Conservation (phyloP, 495 filamentous ascomycete species). For the Monascus purpureus region DNA sequence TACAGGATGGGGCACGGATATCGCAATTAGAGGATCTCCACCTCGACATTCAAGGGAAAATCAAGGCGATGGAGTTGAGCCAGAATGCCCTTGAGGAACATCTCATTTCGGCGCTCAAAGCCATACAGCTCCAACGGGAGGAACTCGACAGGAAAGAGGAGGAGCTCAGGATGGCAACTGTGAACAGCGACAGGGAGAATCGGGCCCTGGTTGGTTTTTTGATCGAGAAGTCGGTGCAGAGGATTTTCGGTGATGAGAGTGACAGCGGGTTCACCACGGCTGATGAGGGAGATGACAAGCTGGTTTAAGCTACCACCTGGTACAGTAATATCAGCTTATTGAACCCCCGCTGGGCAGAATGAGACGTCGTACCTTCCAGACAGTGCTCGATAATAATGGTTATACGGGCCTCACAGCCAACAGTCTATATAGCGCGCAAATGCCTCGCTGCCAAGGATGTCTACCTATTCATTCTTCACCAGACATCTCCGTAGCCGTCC, state of each 20-base stretch:
- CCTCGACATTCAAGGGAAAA: constrained; percentile 18
- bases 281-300: no score
- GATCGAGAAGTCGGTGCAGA: constrained; percentile 16
- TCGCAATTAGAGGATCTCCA: constrained; percentile 19
- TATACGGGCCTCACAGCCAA: no score
- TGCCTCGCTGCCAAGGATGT: no score
- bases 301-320: no score
- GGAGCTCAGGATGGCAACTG: constrained; percentile 10
- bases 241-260: constrained; percentile 14
- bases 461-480: no score
- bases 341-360: no score
- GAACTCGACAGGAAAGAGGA: constrained; percentile 18
- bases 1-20: constrained; percentile 16
- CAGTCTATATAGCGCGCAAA: no score
- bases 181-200: constrained; percentile 17
- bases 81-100: constrained; percentile 24
- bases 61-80: constrained; percentile 24
- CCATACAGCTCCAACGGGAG: constrained; percentile 14
- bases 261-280: no score
- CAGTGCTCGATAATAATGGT: no score
- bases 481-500: no score
- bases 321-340: no score
- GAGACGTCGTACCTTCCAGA: no score
- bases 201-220: constrained; percentile 17
- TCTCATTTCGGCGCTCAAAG: constrained; percentile 11